Conservation (phyloP, 306 rosid species). For the Lathyrus sativus region DNA sequence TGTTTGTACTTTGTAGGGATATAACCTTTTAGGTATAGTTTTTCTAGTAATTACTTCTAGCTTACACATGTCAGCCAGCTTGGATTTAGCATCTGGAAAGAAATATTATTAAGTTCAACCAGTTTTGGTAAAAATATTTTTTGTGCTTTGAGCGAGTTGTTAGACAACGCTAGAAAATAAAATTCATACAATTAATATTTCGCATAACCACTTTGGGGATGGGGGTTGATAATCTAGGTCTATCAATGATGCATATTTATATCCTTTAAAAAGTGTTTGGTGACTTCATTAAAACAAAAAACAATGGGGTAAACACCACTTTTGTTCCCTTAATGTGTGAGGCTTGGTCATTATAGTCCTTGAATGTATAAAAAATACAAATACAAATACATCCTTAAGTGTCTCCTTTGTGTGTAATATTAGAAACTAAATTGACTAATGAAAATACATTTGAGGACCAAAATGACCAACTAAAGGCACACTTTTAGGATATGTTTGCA, state of each 20-base stretch:
- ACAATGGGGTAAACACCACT: too few species aligned
- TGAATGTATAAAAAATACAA: too few species aligned
- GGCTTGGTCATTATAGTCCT: too few species aligned
- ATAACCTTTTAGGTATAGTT: neutral
- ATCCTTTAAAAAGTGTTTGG: constrained; percentile 9
- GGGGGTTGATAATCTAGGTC: constrained; percentile 12
- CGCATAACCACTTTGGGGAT: neutral
- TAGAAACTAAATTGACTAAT: too few species aligned
- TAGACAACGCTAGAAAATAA: neutral
- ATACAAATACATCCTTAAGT: too few species aligned
- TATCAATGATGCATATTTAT: neutral
- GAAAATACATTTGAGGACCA: too few species aligned
- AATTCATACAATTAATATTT: constrained; percentile 4
- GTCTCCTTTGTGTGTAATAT: too few species aligned
- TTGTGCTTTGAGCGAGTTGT: constrained; percentile 1
- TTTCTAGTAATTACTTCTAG: constrained; percentile 12
- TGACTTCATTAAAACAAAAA: neutral
- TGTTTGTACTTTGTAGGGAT: constrained; percentile 21
- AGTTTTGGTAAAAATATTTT: neutral
- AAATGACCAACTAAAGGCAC: too few species aligned
- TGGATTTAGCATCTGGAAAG: neutral
- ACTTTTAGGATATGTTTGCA: too few species aligned
- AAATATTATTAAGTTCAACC: neutral
- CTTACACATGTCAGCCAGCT: neutral
- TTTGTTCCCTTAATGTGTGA: too few species aligned